A percentile compares a stretch with the other conserved stretches of the same genome.
These are phyloP conservation scores for Suillus americanus DNA, from an alignment of 768 basidiomycete genomes.

Conservation along the genomic window DNA sequence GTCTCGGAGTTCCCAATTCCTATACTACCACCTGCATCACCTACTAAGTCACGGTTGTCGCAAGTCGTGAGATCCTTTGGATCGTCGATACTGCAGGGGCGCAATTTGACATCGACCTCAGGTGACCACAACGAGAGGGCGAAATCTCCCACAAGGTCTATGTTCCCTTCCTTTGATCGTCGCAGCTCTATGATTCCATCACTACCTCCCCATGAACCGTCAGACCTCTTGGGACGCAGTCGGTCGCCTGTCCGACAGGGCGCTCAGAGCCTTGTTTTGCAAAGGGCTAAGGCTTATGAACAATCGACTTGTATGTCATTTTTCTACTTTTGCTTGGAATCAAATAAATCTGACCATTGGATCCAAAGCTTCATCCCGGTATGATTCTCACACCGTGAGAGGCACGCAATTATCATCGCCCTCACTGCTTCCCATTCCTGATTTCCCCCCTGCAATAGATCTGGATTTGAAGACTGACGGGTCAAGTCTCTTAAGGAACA, in stretches of 20 bases:
- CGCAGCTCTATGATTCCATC: conserved; percentile 8
- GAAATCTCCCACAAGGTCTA: conserved; percentile 12
- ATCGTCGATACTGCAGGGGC: conserved; percentile 23
- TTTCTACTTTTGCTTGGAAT: background rate
- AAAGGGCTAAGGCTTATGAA: conserved; percentile 29
- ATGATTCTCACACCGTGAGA: conserved; percentile 12
- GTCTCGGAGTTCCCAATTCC: conserved; percentile 22
- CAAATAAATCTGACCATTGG: background rate
- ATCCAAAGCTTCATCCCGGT: conserved; percentile 1
- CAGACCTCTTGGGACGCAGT: conserved; percentile 14
- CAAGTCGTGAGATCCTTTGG: conserved; percentile 20
- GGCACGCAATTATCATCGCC: conserved; percentile 41
- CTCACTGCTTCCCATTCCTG: conserved; percentile 32
- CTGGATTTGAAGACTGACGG: conserved; percentile 10
- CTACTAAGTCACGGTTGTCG: conserved; percentile 16
- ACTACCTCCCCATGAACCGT: background rate
- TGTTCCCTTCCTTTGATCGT: conserved; percentile 16
- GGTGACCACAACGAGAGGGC: conserved; percentile 13
- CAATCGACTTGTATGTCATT: conserved; percentile 19
- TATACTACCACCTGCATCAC: conserved; percentile 14
- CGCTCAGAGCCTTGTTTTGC: conserved; percentile 30
- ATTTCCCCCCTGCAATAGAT: conserved; percentile 16
- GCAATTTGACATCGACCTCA: conserved; percentile 10
- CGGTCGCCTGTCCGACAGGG: conserved; percentile 9
- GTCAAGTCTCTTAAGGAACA: conserved; percentile 7